Conservation (phyloP, 139 green algal species). For the Picochlorum costavermella region DNA sequence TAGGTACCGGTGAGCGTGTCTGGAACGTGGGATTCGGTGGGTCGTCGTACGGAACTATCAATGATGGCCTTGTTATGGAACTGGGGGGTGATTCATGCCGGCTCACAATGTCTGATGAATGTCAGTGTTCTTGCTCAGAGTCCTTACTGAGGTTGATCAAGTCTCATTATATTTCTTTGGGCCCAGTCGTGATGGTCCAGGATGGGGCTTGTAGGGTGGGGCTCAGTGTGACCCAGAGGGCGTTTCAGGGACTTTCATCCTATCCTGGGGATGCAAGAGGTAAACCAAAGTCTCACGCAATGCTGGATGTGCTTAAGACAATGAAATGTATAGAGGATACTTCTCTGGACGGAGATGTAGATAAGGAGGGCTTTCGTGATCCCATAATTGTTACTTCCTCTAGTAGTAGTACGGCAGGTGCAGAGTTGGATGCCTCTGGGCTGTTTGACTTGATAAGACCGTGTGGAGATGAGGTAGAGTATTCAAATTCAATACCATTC, state of each 20-base stretch:
- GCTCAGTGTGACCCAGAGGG: neutral
- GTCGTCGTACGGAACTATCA: no score
- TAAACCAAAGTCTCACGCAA: neutral
- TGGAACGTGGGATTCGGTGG: no score
- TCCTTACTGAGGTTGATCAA: no score
- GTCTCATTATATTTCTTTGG: no score
- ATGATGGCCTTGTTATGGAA: no score
- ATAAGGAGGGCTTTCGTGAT: neutral
- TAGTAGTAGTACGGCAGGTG: neutral
- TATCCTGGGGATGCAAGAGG: slow-evolving; percentile 2
- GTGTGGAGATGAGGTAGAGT: slow-evolving; percentile 38
- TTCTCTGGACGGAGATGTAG: neutral
- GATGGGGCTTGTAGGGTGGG: neutral
- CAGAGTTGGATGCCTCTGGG: slow-evolving; percentile 39
- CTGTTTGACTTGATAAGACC: slow-evolving; percentile 62
- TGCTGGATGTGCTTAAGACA: neutral
- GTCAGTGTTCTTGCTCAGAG: no score
- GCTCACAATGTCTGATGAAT: no score
- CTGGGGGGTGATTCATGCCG: no score
- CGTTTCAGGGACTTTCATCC: neutral
- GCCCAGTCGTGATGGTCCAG: no score
- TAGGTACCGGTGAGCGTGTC: no score
- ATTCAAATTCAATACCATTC: slow-evolving; percentile 15
- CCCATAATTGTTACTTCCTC: neutral
- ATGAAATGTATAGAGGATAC: neutral